Evolutionary conservation across 257 asterid genomes (phyloP).

Genomic region (Eucommia ulmoides): DNA sequence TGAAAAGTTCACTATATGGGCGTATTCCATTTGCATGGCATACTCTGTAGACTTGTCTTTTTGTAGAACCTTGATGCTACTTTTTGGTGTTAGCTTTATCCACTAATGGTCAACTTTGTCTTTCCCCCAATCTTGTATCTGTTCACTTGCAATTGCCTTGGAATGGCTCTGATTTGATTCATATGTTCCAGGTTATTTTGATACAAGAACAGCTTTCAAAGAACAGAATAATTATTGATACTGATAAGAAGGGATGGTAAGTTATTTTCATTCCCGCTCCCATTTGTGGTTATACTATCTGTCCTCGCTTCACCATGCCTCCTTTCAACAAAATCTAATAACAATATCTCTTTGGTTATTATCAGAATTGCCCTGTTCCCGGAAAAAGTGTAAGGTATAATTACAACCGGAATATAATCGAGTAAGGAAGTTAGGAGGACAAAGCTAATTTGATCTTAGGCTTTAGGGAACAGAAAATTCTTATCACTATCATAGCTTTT

Average conservation of each 20-base stretch:
- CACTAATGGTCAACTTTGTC: no score
- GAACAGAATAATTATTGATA: slow-evolving; percentile 87
- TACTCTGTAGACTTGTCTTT: no score
- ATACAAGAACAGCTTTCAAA: slow-evolving; percentile 97
- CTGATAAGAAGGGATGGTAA: slow-evolving; percentile 82
- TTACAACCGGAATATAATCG: no score
- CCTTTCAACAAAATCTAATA: no score
- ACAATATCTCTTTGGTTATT: neutral
- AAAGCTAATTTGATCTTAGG: no score
- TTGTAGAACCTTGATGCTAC: no score
- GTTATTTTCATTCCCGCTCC: slow-evolving; percentile 15
- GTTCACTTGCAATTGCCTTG: slow-evolving; percentile 1
- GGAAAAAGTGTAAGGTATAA: neutral
- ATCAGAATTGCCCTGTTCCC: neutral
- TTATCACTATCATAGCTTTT: no score
- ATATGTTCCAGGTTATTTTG: slow-evolving; percentile 61
- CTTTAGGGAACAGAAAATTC: no score
- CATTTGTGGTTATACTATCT: slow-evolving; percentile 2
- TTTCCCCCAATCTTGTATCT: neutral
- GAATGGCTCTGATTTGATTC: slow-evolving; percentile 11
- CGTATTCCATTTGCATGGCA: no score
- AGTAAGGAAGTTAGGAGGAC: no score
- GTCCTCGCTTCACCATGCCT: neutral
- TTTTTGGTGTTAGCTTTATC: no score
- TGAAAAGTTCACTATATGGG: no score